Evolutionary conservation across 164 flowering plant species (phyloP).

Genomic region (Liquidambar formosana): DNA sequence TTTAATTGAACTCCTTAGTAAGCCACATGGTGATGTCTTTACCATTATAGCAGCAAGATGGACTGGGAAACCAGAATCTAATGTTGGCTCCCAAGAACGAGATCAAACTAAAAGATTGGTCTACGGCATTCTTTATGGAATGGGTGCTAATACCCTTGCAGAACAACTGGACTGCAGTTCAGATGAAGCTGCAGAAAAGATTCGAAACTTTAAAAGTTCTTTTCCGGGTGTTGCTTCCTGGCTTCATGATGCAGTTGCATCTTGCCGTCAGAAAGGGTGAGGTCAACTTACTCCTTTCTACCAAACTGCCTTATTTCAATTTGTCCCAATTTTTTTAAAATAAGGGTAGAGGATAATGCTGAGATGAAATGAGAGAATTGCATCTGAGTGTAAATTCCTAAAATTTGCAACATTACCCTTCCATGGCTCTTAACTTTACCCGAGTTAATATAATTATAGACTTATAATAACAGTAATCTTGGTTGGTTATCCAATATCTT

Average conservation of each 20-base stretch:
- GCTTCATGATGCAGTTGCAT: slow-evolving; percentile 74
- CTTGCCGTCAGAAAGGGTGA: slow-evolving; percentile 85
- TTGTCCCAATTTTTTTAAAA: background rate
- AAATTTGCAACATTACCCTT: background rate
- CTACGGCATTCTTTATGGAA: slow-evolving; percentile 98
- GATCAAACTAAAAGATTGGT: slow-evolving; percentile 87
- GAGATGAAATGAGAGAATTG: background rate
- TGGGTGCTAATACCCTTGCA: slow-evolving; percentile 87
- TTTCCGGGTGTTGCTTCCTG: slow-evolving; percentile 94
- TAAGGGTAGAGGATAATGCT: background rate
- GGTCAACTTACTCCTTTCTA: slow-evolving; percentile 15
- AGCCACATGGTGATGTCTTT: slow-evolving; percentile 81
- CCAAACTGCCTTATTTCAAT: background rate
- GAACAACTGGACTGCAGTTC: slow-evolving; percentile 79
- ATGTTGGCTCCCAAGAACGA: slow-evolving; percentile 60
- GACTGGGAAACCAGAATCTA: slow-evolving; percentile 65
- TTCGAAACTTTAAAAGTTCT: slow-evolving; percentile 73
- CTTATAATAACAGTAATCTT: background rate
- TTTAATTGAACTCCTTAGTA: slow-evolving; percentile 70
- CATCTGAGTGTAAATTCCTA: background rate
- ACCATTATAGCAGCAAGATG: slow-evolving; percentile 90
- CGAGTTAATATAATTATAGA: too few relatives aligned
- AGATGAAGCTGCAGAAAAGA: slow-evolving; percentile 81
- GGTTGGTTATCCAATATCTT: background rate
- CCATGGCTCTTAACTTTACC: too few relatives aligned